phyloP scores from a whole-genome alignment of 2,329 filamentous ascomycete species.

The Fusarium sp. region DNA sequence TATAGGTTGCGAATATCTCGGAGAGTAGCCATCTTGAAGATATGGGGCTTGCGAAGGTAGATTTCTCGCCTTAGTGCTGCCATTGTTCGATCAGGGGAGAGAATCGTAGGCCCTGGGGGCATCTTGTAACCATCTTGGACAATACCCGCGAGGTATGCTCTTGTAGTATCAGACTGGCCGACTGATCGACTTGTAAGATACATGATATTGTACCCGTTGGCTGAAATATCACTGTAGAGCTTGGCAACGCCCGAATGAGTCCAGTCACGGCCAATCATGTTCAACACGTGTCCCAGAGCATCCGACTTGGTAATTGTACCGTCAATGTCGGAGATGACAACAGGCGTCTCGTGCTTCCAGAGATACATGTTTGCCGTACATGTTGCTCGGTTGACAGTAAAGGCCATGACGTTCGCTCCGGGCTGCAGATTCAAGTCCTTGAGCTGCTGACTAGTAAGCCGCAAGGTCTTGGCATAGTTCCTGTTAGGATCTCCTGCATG shows the following conservation, averaged over 20 bases:
- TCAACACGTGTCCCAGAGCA: constrained; percentile 90
- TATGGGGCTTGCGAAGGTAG: constrained; percentile 93
- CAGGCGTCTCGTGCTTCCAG: constrained; percentile 89
- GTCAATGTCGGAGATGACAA: constrained; percentile 98
- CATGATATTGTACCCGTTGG: constrained; percentile 98
- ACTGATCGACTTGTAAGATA: constrained; percentile 95
- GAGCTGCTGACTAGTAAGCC: constrained; percentile 93
- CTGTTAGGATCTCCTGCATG: constrained; percentile 73
- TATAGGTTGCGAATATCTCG: constrained; percentile 93
- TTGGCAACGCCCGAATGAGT: constrained; percentile 97
- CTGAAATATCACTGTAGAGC: constrained; percentile 91
- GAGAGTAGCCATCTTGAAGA: constrained; percentile 99
- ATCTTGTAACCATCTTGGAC: constrained; percentile 85
- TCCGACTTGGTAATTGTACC: constrained; percentile 99
- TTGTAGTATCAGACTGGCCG: constrained; percentile 88
- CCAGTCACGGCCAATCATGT: constrained; percentile 98
- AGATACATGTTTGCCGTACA: constrained; percentile 93
- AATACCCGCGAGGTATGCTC: constrained; percentile 88
- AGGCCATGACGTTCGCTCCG: constrained; percentile 93
- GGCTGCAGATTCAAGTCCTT: constrained; percentile 82
- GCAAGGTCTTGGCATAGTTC: constrained; percentile 96
- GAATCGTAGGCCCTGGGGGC: constrained; percentile 90
- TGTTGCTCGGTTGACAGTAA: constrained; percentile 93
- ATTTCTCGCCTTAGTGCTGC: constrained; percentile 90
- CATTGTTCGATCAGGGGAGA: constrained; percentile 94